phyloP scores from a whole-genome alignment of 169 alveolate species.

The Plasmodium falciparum region DNA sequence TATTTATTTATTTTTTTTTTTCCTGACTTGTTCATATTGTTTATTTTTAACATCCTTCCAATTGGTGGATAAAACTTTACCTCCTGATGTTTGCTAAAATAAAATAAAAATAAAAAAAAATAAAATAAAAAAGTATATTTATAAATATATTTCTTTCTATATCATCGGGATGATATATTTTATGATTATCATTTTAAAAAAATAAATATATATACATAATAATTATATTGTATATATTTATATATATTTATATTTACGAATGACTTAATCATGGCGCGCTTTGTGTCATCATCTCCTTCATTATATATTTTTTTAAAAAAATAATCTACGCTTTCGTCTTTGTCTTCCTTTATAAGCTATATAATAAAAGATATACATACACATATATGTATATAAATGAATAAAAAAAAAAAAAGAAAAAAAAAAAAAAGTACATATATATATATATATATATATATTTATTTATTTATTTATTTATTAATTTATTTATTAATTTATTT shows the following conservation, averaged over 20 bases:
- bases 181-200: not conserved
- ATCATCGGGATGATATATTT: not conserved
- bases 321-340: constrained; percentile 26
- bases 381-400: too few species aligned
- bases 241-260: constrained; percentile 15
- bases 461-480: not conserved
- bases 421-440: too few species aligned
- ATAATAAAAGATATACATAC: too few species aligned
- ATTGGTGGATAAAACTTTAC: constrained; percentile 56
- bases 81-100: constrained; percentile 57
- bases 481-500: not conserved
- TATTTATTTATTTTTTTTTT: not conserved
- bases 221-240: not conserved
- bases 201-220: not conserved
- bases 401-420: too few species aligned
- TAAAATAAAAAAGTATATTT: constrained; percentile 1
- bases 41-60: constrained; percentile 66
- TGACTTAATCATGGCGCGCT: constrained; percentile 60
- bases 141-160: not conserved
- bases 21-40: constrained; percentile 37
- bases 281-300: constrained; percentile 65
- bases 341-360: constrained; percentile 47
- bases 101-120: not conserved
- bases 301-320: constrained; percentile 49
- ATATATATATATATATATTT: not conserved